Conservation (phyloP, 176 grass and related monocot genomes). For the Carex pumila region DNA sequence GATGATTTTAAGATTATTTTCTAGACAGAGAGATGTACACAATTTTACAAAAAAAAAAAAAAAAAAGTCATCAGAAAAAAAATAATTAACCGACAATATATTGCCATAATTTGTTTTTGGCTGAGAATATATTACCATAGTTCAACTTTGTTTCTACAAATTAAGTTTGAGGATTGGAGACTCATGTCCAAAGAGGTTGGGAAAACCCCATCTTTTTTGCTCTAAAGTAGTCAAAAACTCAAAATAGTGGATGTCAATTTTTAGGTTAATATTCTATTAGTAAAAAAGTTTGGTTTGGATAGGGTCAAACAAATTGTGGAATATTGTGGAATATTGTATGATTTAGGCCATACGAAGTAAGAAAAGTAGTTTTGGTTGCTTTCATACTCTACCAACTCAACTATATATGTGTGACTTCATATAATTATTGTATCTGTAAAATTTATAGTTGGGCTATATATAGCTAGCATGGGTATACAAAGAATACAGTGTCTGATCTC, state of each 20-base stretch:
- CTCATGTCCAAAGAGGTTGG: conserved; percentile 3
- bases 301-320: not conserved
- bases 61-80: not conserved
- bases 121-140: not conserved
- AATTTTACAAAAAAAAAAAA: not conserved
- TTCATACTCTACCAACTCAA: conserved; percentile 22
- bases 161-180: not conserved
- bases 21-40: not conserved
- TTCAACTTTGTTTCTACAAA: not conserved
- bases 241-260: conserved; percentile 3
- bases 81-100: not conserved
- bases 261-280: not conserved
- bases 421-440: not conserved
- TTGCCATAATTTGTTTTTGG: not conserved
- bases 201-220: conserved; percentile 5
- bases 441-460: not conserved
- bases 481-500: not conserved
- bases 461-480: not conserved
- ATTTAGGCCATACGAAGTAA: not conserved
- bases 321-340: not conserved
- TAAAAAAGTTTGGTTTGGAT: not conserved
- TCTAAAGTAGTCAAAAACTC: not conserved
- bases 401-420: not conserved
- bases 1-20: conserved; percentile 18
- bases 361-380: not conserved